These are phyloP conservation scores for Zopfia rhizophila DNA, from an alignment of 2,329 filamentous ascomycete species.

Conservation along the genomic window DNA sequence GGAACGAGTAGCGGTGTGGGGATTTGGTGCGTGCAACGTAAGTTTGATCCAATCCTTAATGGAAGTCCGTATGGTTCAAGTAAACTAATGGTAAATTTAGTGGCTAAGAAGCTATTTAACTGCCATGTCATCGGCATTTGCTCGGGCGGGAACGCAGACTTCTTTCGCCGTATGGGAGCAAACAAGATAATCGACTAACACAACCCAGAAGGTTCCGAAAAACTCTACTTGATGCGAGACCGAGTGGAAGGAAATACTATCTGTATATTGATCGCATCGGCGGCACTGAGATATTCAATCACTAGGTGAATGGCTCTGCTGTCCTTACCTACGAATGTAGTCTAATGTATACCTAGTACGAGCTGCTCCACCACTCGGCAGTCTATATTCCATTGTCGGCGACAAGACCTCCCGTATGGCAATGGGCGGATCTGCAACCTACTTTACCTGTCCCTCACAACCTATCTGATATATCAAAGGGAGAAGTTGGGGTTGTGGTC, in stretches of 20 bases:
- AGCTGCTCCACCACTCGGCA: constrained; percentile 45
- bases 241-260: constrained; percentile 50
- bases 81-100: constrained; percentile 26
- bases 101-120: constrained; percentile 48
- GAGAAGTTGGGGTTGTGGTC: constrained; percentile 33
- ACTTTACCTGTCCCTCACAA: constrained; percentile 43
- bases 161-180: constrained; percentile 61
- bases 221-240: constrained; percentile 43
- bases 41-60: too few relatives aligned
- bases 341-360: constrained; percentile 11
- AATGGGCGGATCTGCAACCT: constrained; percentile 48
- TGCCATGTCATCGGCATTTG: constrained; percentile 62
- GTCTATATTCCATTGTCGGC: constrained; percentile 55
- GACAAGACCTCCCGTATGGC: constrained; percentile 52
- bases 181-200: constrained; percentile 58
- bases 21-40: constrained; percentile 50
- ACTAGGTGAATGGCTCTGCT: constrained; percentile 30
- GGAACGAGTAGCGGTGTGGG: constrained; percentile 47
- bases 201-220: constrained; percentile 41
- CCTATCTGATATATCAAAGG: constrained; percentile 31
- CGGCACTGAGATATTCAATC: constrained; percentile 57
- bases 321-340: background rate
- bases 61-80: too few relatives aligned
- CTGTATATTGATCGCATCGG: constrained; percentile 64
- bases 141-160: constrained; percentile 57